A percentile compares a stretch with the other conserved stretches of the same genome.
These are phyloP conservation scores for Tuctoria greenei DNA, from an alignment of 176 grass and related monocot genomes.

Conservation along the genomic window DNA sequence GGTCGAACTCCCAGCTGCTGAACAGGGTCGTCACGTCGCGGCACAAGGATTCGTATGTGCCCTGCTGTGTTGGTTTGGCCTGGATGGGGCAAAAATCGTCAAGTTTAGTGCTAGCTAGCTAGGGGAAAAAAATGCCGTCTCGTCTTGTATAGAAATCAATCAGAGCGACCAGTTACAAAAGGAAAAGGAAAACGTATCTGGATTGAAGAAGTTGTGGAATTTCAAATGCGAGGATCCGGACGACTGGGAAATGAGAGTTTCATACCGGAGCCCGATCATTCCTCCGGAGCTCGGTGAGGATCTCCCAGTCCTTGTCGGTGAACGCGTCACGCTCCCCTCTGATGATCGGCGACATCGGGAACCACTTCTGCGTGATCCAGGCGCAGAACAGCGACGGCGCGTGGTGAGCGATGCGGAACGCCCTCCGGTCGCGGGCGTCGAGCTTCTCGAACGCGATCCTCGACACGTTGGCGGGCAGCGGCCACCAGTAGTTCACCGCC, in stretches of 20 bases:
- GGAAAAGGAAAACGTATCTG: neutral
- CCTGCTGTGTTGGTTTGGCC: slow-evolving; percentile 48
- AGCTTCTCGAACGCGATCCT: slow-evolving; percentile 38
- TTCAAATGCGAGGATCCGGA: neutral
- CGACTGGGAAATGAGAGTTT: neutral
- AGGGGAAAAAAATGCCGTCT: too few relatives aligned
- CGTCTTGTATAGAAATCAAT: neutral
- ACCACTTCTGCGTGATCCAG: slow-evolving; percentile 64
- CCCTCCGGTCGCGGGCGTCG: slow-evolving; percentile 21
- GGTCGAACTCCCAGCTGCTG: slow-evolving; percentile 69
- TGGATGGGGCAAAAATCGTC: neutral
- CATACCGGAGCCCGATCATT: slow-evolving; percentile 29
- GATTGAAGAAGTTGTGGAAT: neutral
- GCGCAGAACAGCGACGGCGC: slow-evolving; percentile 47
- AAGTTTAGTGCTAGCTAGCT: too few relatives aligned
- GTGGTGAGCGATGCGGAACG: slow-evolving; percentile 62
- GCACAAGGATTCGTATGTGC: slow-evolving; percentile 53
- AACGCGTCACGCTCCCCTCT: slow-evolving; percentile 32
- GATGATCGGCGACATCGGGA: slow-evolving; percentile 34
- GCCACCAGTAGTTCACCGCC: slow-evolving; percentile 82
- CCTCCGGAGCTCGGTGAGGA: slow-evolving; percentile 16
- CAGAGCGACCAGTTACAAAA: neutral
- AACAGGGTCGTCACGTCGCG: slow-evolving; percentile 53
- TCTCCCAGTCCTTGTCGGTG: slow-evolving; percentile 43
- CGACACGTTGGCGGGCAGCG: slow-evolving; percentile 41